Conservation (phyloP, 192 early-diverging fungal genomes). For the Spinellus fusiger region DNA sequence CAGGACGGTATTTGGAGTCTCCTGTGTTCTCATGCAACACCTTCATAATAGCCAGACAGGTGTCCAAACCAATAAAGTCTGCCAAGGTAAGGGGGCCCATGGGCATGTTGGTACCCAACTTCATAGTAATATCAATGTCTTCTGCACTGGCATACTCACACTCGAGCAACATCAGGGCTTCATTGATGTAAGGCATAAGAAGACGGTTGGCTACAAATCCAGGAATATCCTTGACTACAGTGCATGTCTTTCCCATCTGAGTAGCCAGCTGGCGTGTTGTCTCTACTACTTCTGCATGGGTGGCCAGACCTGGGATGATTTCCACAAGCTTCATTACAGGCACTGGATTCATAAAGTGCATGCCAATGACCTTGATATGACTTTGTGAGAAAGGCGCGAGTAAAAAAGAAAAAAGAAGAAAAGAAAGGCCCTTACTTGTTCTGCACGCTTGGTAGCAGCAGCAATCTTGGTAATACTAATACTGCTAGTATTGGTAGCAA, state of each 20-base stretch:
- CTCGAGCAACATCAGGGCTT: slow-evolving; percentile 83
- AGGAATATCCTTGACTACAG: slow-evolving; percentile 81
- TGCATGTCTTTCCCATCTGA: slow-evolving; percentile 92
- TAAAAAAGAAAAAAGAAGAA: neutral
- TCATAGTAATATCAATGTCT: slow-evolving; percentile 99
- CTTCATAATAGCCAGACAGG: slow-evolving; percentile 95
- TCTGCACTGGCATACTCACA: slow-evolving; percentile 83
- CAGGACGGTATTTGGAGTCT: slow-evolving; percentile 93
- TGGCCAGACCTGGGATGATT: slow-evolving; percentile 92
- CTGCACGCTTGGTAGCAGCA: slow-evolving; percentile 74
- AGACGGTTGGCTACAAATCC: slow-evolving; percentile 97
- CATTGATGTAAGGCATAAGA: slow-evolving; percentile 99
- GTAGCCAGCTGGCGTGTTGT: slow-evolving; percentile 72
- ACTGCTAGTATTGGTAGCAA: slow-evolving; percentile 95
- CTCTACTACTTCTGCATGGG: slow-evolving; percentile 61
- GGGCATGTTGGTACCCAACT: slow-evolving; percentile 91
- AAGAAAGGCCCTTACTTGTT: too few relatives aligned
- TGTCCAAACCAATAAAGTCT: slow-evolving; percentile 98
- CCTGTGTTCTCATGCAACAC: slow-evolving; percentile 87
- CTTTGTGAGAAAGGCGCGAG: neutral
- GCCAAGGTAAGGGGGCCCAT: slow-evolving; percentile 97
- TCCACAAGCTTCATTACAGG: slow-evolving; percentile 97
- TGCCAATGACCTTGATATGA: slow-evolving; percentile 77
- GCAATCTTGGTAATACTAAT: slow-evolving; percentile 98
- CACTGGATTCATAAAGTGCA: slow-evolving; percentile 99